These are phyloP conservation scores for Carex littledalei DNA, from an alignment of 176 grass and related monocot species.

Conservation along the genomic window DNA sequence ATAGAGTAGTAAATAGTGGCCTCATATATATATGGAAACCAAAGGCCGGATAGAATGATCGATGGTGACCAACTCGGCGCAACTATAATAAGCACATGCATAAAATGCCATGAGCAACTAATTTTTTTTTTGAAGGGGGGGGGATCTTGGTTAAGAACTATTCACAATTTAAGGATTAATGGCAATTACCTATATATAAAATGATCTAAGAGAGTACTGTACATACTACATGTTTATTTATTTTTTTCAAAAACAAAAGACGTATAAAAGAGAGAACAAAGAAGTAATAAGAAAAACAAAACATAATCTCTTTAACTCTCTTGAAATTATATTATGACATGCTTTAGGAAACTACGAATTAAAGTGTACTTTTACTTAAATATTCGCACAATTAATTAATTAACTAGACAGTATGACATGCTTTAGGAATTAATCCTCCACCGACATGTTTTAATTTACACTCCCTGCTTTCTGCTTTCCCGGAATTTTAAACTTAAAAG, in stretches of 20 bases:
- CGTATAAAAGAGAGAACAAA: background rate
- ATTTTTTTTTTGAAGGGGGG: no score
- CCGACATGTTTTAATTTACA: background rate
- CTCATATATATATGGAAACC: no score
- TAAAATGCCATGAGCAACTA: no score
- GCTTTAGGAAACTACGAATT: background rate
- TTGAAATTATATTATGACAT: background rate
- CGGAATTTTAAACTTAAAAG: background rate
- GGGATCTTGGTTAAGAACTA: no score
- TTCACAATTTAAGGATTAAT: no score
- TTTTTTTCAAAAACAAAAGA: no score
- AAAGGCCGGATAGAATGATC: no score
- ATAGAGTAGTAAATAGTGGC: no score
- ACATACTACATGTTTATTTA: background rate
- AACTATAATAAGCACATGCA: no score
- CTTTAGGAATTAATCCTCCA: background rate
- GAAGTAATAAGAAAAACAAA: background rate
- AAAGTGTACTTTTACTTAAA: background rate
- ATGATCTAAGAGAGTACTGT: background rate
- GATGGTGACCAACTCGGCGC: no score
- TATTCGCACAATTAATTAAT: background rate
- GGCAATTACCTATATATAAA: no score
- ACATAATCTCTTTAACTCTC: background rate
- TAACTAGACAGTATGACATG: background rate
- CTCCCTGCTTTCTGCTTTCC: background rate